Conservation (phyloP, 441 rosid genomes). For the Daphne laureola region DNA sequence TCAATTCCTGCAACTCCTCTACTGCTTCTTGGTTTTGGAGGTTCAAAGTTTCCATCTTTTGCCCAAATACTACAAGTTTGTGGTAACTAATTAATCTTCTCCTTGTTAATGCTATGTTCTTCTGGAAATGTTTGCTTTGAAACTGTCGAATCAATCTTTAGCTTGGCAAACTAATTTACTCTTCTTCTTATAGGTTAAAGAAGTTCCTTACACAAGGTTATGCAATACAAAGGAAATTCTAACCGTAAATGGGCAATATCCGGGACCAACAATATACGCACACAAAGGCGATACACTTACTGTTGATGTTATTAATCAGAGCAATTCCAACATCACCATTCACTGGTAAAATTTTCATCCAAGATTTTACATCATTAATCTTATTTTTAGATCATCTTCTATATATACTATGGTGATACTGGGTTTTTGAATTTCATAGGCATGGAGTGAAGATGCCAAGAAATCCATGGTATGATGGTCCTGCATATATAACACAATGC, state of each 20-base stretch:
- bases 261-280: conserved; percentile 14
- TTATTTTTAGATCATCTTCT: background rate
- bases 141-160: too few species aligned
- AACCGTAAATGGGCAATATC: conserved; percentile 12
- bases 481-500: conserved; percentile 17
- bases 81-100: too few species aligned
- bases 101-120: too few species aligned
- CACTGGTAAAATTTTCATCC: conserved; percentile 7
- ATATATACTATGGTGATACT: background rate
- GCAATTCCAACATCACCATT: conserved; percentile 14
- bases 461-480: conserved; percentile 23
- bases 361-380: too few species aligned
- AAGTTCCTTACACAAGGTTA: conserved; percentile 11
- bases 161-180: too few species aligned
- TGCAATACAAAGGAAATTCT: conserved; percentile 16
- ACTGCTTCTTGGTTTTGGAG: too few species aligned
- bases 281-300: conserved; percentile 14
- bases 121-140: too few species aligned
- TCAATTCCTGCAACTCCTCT: too few species aligned
- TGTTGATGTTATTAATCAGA: conserved; percentile 15
- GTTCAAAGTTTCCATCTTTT: too few species aligned
- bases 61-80: too few species aligned
- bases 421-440: background rate
- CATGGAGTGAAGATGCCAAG: conserved; percentile 21
- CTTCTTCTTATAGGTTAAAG: conserved; percentile 6